Conservation (phyloP, 257 asterid species). For the Ocimum tenuiflorum region DNA sequence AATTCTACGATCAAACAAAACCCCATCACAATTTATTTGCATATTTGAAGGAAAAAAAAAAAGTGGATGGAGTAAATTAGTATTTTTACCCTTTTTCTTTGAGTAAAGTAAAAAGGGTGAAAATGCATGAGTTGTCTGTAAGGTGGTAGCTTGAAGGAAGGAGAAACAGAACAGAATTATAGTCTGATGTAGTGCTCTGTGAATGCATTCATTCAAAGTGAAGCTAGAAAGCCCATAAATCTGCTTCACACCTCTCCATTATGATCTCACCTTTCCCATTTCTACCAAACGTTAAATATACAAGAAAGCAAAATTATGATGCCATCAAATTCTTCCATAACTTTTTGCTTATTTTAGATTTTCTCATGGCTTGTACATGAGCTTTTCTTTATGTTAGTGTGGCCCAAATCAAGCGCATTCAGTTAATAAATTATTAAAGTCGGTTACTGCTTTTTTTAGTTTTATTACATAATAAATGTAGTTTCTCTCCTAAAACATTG, state of each 20-base stretch:
- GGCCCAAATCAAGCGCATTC: background rate
- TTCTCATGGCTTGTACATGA: background rate
- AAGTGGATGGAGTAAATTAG: too few relatives aligned
- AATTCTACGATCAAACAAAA: too few relatives aligned
- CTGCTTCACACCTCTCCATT: background rate
- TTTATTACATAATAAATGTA: too few relatives aligned
- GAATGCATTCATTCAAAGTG: slow-evolving; percentile 2
- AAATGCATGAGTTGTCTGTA: background rate
- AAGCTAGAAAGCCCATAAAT: background rate
- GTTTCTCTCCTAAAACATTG: too few relatives aligned
- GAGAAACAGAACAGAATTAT: background rate
- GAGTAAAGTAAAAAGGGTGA: background rate
- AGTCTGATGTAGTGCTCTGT: background rate
- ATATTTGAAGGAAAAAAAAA: too few relatives aligned
- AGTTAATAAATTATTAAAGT: too few relatives aligned
- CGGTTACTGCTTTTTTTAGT: too few relatives aligned
- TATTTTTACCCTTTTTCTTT: background rate
- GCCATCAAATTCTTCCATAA: too few relatives aligned
- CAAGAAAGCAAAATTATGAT: too few relatives aligned
- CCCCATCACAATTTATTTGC: too few relatives aligned
- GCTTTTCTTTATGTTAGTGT: too few relatives aligned
- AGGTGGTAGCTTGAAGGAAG: slow-evolving; percentile 6
- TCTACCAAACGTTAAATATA: background rate
- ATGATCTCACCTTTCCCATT: too few relatives aligned
- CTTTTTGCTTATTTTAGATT: background rate